Percentiles rank a stretch among this genome's conserved stretches.
Evolutionary conservation across 371 early-diverging fungal species (phyloP).

Genomic region (Rhizopus microsporus): DNA sequence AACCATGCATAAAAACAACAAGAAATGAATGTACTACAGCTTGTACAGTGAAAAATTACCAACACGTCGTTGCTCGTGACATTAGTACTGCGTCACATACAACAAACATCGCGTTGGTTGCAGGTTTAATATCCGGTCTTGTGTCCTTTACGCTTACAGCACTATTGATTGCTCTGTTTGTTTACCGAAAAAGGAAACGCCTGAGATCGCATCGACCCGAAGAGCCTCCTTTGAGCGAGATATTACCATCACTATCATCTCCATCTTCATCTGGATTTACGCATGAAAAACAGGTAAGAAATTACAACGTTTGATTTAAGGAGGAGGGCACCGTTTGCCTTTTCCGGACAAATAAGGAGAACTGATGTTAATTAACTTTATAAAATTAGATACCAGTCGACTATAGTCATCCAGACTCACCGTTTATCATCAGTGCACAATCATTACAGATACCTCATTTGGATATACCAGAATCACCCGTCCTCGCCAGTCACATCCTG

Average conservation of each 20-base stretch:
- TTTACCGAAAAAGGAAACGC: too few relatives aligned
- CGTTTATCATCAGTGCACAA: constrained; percentile 27
- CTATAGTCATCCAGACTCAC: constrained; percentile 23
- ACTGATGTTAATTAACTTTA: background rate
- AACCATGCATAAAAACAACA: too few relatives aligned
- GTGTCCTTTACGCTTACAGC: constrained; percentile 1
- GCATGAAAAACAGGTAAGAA: background rate
- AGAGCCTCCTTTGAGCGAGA: background rate
- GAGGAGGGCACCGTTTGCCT: background rate
- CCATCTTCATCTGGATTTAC: background rate
- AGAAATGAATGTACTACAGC: too few relatives aligned
- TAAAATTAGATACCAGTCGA: constrained; percentile 3
- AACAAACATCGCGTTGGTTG: constrained; percentile 21
- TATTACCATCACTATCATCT: background rate
- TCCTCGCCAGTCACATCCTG: constrained; percentile 15
- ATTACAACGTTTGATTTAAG: background rate
- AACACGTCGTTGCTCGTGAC: too few relatives aligned
- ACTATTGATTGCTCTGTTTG: too few relatives aligned
- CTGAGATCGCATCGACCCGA: too few relatives aligned
- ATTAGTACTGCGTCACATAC: too few relatives aligned
- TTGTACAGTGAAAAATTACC: too few relatives aligned
- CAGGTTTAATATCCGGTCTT: constrained; percentile 37
- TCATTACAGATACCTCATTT: constrained; percentile 38
- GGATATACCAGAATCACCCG: constrained; percentile 21
- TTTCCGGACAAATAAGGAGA: background rate